These are phyloP conservation scores for Panellus pusillus DNA, from an alignment of 768 basidiomycete species.

Conservation along the genomic window DNA sequence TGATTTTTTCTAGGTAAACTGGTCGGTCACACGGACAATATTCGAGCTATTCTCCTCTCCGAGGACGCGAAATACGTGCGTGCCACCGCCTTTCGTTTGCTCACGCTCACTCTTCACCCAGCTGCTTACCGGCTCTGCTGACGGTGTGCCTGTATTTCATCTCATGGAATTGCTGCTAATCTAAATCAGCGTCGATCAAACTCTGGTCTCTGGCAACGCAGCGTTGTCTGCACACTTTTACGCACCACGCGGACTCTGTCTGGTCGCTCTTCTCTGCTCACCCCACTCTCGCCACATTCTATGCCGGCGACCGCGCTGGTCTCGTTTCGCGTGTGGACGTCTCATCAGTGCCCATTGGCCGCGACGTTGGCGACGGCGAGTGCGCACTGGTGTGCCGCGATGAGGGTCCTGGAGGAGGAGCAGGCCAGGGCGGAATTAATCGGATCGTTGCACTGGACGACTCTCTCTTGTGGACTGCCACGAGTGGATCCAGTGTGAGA, in stretches of 20 bases:
- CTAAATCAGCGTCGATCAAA: slow-evolving; percentile 68
- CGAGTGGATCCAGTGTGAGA: slow-evolving; percentile 75
- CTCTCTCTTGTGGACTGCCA: slow-evolving; percentile 86
- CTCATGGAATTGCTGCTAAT: slow-evolving; percentile 10
- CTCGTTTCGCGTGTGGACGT: slow-evolving; percentile 90
- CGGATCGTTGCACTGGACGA: slow-evolving; percentile 84
- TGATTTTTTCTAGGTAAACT: slow-evolving; percentile 58
- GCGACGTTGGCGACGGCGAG: slow-evolving; percentile 84
- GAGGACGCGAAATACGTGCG: slow-evolving; percentile 90
- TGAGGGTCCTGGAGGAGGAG: slow-evolving; percentile 19
- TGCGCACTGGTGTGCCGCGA: slow-evolving; percentile 83
- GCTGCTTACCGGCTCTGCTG: slow-evolving; percentile 85
- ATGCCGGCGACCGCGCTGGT: slow-evolving; percentile 93
- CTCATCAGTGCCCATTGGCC: slow-evolving; percentile 52
- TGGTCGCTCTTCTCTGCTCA: slow-evolving; percentile 92
- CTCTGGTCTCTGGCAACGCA: slow-evolving; percentile 92
- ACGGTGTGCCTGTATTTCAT: slow-evolving; percentile 43
- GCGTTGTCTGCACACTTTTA: slow-evolving; percentile 93
- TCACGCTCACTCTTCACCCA: slow-evolving; percentile 27
- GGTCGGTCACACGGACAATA: slow-evolving; percentile 97
- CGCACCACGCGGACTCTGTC: slow-evolving; percentile 90
- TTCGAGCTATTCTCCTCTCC: slow-evolving; percentile 83
- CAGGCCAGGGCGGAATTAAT: slow-evolving; percentile 66
- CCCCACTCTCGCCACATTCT: slow-evolving; percentile 84
- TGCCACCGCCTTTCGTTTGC: slow-evolving; percentile 13